Base-by-base conservation (phyloP, 768 basidiomycete genomes). In the Auriscalpium microsporum region DNA sequence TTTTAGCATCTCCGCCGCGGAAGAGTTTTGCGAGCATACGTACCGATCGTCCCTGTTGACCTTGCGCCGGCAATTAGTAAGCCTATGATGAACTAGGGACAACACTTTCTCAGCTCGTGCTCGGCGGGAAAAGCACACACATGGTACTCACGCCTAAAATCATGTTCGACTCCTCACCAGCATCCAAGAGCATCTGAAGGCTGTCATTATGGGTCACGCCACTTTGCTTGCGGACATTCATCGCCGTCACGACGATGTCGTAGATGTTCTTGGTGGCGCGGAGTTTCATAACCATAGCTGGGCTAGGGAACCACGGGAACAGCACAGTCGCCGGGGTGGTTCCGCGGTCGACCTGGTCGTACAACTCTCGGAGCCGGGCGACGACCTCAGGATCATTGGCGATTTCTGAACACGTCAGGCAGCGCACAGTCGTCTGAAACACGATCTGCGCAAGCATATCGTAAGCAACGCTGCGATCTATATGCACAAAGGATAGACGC, bases 41-140 rank as follows among this genome's bases (percentile, higher is more conserved):
- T 3, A 79, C 82, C 81, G 62, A 86, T 85, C 10, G 84, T 84
- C 10, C 87, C 87, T 46, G 86, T 90, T 11, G 87, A 85, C 64
- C 87, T 78, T 44, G 87, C 83, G n/a, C 87, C 87, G 35, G 87
- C 87, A 54, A 87, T 84, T 54, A 90, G 73, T 14, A 90, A 71
- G 35, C 88, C 87, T 83, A 89, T 88, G 56, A 87, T 85, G 67
- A 90, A 89, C 86, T 88, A 64, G 57, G 59, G 52, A 52, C 61
- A 50, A 34, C 55, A 55, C 50, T 57, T 62, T 33, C 52, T 58
- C 62, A 60, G 62, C 57, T 47, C 13, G 52, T 46, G 53, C 42
- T 40, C 36, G 44, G 40, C 47, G 8, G 19, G 49, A 19, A 48
- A 40, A 56, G 23, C 47, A 21, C 52, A 33, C 40, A 21, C 45